These are phyloP conservation scores for Chaetomiaceae sp. DNA, from an alignment of 2,329 filamentous ascomycete species.

Conservation along the genomic window DNA sequence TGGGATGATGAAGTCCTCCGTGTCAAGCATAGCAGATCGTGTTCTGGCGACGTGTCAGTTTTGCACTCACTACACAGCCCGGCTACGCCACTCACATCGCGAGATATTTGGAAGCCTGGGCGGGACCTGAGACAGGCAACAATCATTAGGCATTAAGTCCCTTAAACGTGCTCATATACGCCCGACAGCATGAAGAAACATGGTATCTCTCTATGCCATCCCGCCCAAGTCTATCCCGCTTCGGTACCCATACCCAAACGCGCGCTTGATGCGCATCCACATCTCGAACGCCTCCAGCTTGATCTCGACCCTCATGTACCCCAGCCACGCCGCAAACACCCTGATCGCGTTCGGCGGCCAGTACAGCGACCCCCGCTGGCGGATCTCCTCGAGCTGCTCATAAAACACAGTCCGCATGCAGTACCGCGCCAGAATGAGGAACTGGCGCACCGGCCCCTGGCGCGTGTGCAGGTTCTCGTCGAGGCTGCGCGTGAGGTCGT, in stretches of 20 bases:
- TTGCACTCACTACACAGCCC: background rate
- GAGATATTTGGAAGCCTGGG: conserved; percentile 2
- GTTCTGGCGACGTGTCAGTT: background rate
- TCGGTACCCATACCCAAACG: conserved; percentile 35
- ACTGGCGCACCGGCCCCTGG: conserved; percentile 59
- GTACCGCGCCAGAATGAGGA: conserved; percentile 65
- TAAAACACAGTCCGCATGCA: conserved; percentile 62
- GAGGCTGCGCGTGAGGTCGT: conserved; percentile 88
- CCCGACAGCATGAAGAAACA: background rate
- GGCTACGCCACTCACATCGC: background rate
- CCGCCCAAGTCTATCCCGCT: conserved; percentile 14
- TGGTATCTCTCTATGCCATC: conserved; percentile 18
- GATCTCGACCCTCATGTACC: conserved; percentile 55
- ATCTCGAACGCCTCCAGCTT: conserved; percentile 62
- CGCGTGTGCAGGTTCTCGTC: conserved; percentile 84
- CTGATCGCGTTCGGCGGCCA: conserved; percentile 54
- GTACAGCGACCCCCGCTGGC: conserved; percentile 48
- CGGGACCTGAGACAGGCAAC: background rate
- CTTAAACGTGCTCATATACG: background rate
- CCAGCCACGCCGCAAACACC: conserved; percentile 53
- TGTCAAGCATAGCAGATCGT: too few relatives aligned
- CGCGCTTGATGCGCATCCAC: conserved; percentile 53
- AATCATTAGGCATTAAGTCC: background rate
- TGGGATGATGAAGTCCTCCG: too few relatives aligned
- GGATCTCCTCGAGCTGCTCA: conserved; percentile 58